Base-by-base conservation (phyloP, 2,329 filamentous ascomycete genomes). In the Arthroderma sp. region DNA sequence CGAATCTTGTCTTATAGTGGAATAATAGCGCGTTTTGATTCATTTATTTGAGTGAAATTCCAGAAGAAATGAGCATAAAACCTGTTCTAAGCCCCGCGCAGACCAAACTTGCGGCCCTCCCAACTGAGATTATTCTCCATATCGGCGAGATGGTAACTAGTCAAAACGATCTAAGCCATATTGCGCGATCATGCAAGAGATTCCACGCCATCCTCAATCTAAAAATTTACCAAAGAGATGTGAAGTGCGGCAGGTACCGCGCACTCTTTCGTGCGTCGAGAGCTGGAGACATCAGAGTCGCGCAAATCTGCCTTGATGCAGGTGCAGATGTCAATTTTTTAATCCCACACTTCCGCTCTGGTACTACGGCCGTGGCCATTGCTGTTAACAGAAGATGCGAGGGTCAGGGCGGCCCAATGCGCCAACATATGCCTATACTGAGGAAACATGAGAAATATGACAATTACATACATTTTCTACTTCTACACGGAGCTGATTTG, bases 271-370 rank as follows among this genome's bases (percentile, higher is more conserved):
- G 11, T 6, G 38, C 38, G 38, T 7, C 38, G 8, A 6, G 9
- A 29, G 8, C 7, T 9, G 38, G 7, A 41, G 8, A 27, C 6
- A 41, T 41, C 38, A 30, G 28, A 30, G 30, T 15, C 6, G 38
- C 38, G 8, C 38, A 41, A 28, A 9, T 29, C 29, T 41, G 9
- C 28, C 38, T 41, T 15, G 29, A 41, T 28, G 10, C 38, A 15
- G 38, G 38, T 9, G 38, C 38, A 41, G 38, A 41, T 41, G 15
- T 41, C 38, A 41, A 41, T 15, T 7, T 38, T 38, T 34, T 34
- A n/a, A 7, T 34, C 32, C 32, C 7, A 34, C 7, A n/a, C 32
- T 7, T 7, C 7, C 7, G 32, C 7, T 7, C n/a, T 34, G 32
- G 7, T n/a, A 22, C 36, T 9, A 38, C 36, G 6, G 7, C 36